These are phyloP conservation scores for Mortierella sp. DNA, from an alignment of 371 early-diverging fungal genomes.

Conservation along the genomic window DNA sequence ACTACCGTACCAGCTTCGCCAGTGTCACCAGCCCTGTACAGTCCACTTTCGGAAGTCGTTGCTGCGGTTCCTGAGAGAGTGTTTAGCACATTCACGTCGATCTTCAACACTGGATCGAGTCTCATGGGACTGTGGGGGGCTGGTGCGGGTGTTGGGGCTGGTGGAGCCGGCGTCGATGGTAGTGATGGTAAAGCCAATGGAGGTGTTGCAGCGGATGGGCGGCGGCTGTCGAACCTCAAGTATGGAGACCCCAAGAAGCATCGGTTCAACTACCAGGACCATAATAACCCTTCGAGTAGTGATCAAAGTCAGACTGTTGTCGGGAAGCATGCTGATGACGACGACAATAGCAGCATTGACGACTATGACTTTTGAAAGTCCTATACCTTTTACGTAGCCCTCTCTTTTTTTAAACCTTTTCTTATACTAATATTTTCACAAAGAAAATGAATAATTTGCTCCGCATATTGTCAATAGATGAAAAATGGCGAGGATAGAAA, in stretches of 20 bases:
- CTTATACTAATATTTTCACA: neutral
- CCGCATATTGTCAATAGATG: neutral
- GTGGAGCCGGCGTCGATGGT: neutral
- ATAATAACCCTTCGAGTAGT: neutral
- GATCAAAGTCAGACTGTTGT: neutral
- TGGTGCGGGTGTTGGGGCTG: neutral
- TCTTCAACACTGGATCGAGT: constrained; percentile 47
- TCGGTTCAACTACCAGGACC: constrained; percentile 12
- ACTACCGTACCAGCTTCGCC: neutral
- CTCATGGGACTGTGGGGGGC: constrained; percentile 43
- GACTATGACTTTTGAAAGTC: constrained; percentile 42
- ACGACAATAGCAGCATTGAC: constrained; percentile 38
- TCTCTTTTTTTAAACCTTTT: neutral
- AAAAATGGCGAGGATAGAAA: no score
- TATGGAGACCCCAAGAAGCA: constrained; percentile 29
- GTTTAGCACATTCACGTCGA: constrained; percentile 28
- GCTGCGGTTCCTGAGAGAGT: constrained; percentile 19
- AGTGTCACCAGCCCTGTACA: neutral
- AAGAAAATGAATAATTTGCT: neutral
- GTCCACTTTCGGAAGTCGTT: neutral
- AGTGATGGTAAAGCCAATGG: neutral
- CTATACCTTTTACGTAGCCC: neutral
- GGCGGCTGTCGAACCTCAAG: constrained; percentile 18
- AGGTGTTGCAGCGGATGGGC: constrained; percentile 7
- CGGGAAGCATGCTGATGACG: constrained; percentile 21